Percentiles rank a stretch among this genome's conserved stretches.
phyloP scores from a whole-genome alignment of 2,329 filamentous ascomycete genomes.

The Penicillium hesseltinei region DNA sequence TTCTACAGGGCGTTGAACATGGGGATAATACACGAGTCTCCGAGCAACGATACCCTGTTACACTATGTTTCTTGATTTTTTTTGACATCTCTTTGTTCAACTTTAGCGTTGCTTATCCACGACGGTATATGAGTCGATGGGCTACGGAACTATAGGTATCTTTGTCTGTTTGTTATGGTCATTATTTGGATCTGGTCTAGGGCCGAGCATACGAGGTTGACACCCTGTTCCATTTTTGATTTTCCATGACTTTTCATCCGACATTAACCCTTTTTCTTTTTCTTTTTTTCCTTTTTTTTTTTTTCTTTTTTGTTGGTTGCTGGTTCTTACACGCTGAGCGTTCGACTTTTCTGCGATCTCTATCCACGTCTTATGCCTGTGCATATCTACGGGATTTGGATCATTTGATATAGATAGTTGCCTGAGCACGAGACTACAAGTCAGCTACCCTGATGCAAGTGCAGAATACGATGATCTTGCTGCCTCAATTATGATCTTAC shows the following conservation, averaged over 20 bases:
- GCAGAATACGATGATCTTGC: slow-evolving; percentile 15
- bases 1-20: slow-evolving; percentile 32
- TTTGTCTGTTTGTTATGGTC: slow-evolving; percentile 9
- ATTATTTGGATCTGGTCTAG: slow-evolving; percentile 14
- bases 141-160: slow-evolving; percentile 16
- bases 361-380: slow-evolving; percentile 8
- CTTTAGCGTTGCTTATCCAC: slow-evolving; percentile 25
- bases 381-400: slow-evolving; percentile 12
- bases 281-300: slow-evolving; percentile 6
- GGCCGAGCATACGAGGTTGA: slow-evolving; percentile 23
- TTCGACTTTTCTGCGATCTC: slow-evolving; percentile 15
- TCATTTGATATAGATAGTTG: slow-evolving; percentile 14
- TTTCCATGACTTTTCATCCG: not conserved
- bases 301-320: slow-evolving; percentile 13
- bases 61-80: slow-evolving; percentile 23
- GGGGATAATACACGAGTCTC: slow-evolving; percentile 44
- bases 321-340: slow-evolving; percentile 10
- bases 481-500: not conserved
- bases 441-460: slow-evolving; percentile 9
- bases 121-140: slow-evolving; percentile 27
- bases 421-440: slow-evolving; percentile 9
- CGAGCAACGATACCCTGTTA: slow-evolving; percentile 42
- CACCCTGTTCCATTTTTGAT: slow-evolving; percentile 16
- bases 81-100: slow-evolving; percentile 10
- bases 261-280: not conserved